Evolutionary conservation across 2,329 filamentous ascomycete species (phyloP), one percentile per base, ranked within the genome.

Genomic region (Coleophoma crateriformis): DNA sequence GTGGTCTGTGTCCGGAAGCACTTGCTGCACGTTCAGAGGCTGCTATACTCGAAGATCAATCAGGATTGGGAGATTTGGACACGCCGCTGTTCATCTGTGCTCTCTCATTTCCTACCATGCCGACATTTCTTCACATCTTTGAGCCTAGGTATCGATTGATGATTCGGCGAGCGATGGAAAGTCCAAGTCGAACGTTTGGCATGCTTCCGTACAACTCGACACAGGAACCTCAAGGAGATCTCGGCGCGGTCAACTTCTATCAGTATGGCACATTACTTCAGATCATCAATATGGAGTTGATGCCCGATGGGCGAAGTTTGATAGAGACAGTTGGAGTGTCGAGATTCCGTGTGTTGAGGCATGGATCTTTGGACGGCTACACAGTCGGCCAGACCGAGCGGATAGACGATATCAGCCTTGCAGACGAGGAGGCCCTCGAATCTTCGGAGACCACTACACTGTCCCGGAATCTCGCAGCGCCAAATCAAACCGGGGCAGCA

Each of bases 111-210:
- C 91, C 91, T 1, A 75, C 77, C 2, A 90, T 92, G 81, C 89
- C 87, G 0, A 91, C 88, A 0, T 94, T 94, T 58, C 72, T 96
- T 3, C 88, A 95, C 60, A 81, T 96, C n/a, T 96, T 95, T 62
- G 91, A 96, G 65, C 88, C 88, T n/a, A 79, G 88, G 7, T 96
- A 96, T 64, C 82, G 89, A 7, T 74, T 94, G n/a, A 94, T 96
- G 89, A 85, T 96, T 35, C 79, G 86, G 43, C 81, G 90, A 34
- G 86, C 82, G 0, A 72, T 95, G 47, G 85, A 90, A 54, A 72
- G 61, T 49, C 82, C 83, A 0, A 81, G 86, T 52, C 75, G 81
- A 13, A 87, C 82, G 20, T 96, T 96, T 61, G 91, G 91, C 20
- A 95, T 96, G 87, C 78, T 95, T 15, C 77, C 88, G 61, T 83